Evolutionary conservation across 2,329 filamentous ascomycete species (phyloP).

Genomic region (Huntiella decipiens): DNA sequence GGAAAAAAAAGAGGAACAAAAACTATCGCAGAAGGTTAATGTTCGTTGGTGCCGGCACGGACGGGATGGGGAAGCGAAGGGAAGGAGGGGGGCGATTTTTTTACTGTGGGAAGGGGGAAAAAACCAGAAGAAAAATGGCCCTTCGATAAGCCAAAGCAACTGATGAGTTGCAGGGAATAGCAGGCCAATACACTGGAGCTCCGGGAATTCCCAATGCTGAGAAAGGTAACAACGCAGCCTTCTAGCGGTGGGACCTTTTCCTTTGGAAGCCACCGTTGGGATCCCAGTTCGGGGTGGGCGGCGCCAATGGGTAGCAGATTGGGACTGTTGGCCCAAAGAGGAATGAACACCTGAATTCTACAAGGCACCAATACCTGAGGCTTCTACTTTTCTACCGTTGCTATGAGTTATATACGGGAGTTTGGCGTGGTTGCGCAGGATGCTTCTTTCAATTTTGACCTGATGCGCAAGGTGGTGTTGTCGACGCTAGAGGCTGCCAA

Average conservation of each 20-base stretch:
- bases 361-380: constrained; percentile 1
- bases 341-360: background rate
- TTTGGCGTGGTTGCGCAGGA: too few relatives aligned
- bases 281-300: too few relatives aligned
- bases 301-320: too few relatives aligned
- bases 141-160: background rate
- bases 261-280: too few relatives aligned
- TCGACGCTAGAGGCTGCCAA: too few relatives aligned
- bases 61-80: constrained; percentile 1
- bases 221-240: background rate
- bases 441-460: too few relatives aligned
- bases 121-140: constrained; percentile 6
- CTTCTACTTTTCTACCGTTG: background rate
- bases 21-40: constrained; percentile 5
- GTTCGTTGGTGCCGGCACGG: constrained; percentile 1
- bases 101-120: constrained; percentile 2
- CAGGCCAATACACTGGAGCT: constrained; percentile 1
- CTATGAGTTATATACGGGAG: too few relatives aligned
- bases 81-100: background rate
- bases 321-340: background rate
- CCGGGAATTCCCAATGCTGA: background rate
- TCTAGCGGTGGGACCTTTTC: too few relatives aligned
- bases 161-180: background rate
- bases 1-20: constrained; percentile 3
- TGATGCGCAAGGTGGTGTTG: too few relatives aligned